Percentiles rank a stretch among this genome's conserved stretches.
phyloP scores from a whole-genome alignment of 2,329 filamentous ascomycete genomes.

The Ophiostoma piceae region DNA sequence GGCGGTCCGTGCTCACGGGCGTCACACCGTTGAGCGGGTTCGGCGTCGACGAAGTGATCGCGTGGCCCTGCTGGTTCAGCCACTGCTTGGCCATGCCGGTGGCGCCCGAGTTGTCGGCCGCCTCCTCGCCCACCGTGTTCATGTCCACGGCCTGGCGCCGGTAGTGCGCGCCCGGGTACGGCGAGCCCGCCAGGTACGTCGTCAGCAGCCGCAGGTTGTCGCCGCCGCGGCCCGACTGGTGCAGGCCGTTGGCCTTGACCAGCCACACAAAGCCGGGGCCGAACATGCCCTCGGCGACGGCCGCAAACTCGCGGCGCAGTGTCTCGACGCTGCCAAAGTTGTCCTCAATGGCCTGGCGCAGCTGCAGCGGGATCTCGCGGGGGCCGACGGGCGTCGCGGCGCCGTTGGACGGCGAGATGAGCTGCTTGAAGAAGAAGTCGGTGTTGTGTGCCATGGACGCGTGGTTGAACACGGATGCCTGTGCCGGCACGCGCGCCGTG shows the following conservation, averaged over 20 bases:
- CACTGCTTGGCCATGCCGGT: slow-evolving; percentile 35
- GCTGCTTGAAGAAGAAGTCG: slow-evolving; percentile 68
- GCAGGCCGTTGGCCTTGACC: slow-evolving; percentile 47
- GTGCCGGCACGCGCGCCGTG: slow-evolving; percentile 70
- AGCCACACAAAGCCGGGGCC: slow-evolving; percentile 97
- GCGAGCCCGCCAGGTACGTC: slow-evolving; percentile 88
- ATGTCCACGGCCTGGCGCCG: slow-evolving; percentile 65
- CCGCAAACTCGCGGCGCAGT: slow-evolving; percentile 71
- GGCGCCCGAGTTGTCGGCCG: slow-evolving; percentile 31
- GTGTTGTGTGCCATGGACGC: slow-evolving; percentile 96
- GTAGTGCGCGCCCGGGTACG: slow-evolving; percentile 79
- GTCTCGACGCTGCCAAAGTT: slow-evolving; percentile 81
- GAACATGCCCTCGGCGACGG: slow-evolving; percentile 85
- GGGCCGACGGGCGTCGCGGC: neutral
- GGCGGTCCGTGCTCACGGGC: slow-evolving; percentile 29
- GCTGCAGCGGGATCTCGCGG: slow-evolving; percentile 46
- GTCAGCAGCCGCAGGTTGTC: slow-evolving; percentile 61
- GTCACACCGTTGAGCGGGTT: slow-evolving; percentile 24
- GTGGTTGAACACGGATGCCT: slow-evolving; percentile 85
- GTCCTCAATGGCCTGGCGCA: slow-evolving; percentile 56
- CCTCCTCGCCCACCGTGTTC: slow-evolving; percentile 52
- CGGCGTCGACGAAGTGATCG: slow-evolving; percentile 25
- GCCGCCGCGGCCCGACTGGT: slow-evolving; percentile 26
- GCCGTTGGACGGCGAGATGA: slow-evolving; percentile 32
- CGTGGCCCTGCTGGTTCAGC: slow-evolving; percentile 37